A percentile compares a stretch with the other conserved stretches of the same genome.
phyloP scores from a whole-genome alignment of 495 filamentous ascomycete species.

The Aspergillus mulundensis region DNA sequence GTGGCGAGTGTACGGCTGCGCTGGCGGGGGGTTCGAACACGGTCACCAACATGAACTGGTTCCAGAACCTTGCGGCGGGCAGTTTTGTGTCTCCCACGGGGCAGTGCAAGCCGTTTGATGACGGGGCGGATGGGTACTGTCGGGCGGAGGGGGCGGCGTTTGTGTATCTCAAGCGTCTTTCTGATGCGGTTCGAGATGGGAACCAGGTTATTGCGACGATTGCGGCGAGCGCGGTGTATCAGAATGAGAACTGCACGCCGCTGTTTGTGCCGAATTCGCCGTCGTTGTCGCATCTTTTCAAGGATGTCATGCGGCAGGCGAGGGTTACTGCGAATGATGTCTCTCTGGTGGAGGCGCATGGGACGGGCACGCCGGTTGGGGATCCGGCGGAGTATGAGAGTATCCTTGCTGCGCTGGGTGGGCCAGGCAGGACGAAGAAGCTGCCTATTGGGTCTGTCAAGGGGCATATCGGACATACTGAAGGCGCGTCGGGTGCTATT shows the following conservation, averaged over 20 bases:
- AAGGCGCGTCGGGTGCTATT: constrained; percentile 41
- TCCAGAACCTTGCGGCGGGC: constrained; percentile 29
- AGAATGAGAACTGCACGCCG: constrained; percentile 59
- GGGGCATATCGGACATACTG: constrained; percentile 45
- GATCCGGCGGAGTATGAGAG: constrained; percentile 55
- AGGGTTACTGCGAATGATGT: constrained; percentile 56
- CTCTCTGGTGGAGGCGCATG: constrained; percentile 70
- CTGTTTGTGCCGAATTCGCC: constrained; percentile 62
- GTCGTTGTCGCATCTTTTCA: constrained; percentile 55
- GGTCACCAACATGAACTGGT: constrained; percentile 26
- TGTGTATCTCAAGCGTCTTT: constrained; percentile 61
- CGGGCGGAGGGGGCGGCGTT: constrained; percentile 59
- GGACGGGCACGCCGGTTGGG: constrained; percentile 67
- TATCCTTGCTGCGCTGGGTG: constrained; percentile 31
- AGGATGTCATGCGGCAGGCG: constrained; percentile 50
- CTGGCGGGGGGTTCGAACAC: constrained; percentile 38
- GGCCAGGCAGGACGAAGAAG: constrained; percentile 28
- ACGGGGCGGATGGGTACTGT: constrained; percentile 67
- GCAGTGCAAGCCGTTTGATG: constrained; percentile 64
- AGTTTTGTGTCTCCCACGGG: constrained; percentile 38
- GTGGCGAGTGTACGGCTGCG: constrained; percentile 32
- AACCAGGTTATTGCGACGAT: constrained; percentile 54
- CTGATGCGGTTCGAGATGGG: constrained; percentile 58
- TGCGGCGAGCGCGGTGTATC: constrained; percentile 27
- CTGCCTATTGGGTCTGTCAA: constrained; percentile 41